phyloP scores from a whole-genome alignment of 257 asterid genomes.

The Solanum ahanhuiri region DNA sequence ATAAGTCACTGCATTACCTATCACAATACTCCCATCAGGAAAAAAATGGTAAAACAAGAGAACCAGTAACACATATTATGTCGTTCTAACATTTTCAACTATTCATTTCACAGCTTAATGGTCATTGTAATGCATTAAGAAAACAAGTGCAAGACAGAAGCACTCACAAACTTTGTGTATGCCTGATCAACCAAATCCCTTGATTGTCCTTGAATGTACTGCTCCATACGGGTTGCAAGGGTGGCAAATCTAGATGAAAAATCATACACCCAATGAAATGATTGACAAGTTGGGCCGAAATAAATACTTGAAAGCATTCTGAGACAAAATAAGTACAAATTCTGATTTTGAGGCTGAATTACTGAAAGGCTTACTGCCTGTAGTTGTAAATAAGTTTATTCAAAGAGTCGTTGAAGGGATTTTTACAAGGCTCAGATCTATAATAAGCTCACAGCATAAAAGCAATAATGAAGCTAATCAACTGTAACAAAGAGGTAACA shows the following conservation, averaged over 20 bases:
- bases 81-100: neutral
- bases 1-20: neutral
- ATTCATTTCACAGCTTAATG: neutral
- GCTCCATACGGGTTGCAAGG: conserved; percentile 99
- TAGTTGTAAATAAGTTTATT: neutral
- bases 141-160: neutral
- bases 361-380: neutral
- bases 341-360: neutral
- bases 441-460: neutral
- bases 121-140: neutral
- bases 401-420: neutral
- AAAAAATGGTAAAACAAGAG: neutral
- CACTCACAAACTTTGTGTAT: conserved; percentile 73
- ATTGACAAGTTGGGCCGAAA: neutral
- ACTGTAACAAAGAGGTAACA: neutral
- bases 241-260: conserved; percentile 55
- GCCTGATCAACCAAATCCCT: conserved; percentile 99
- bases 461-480: neutral
- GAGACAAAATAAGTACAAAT: neutral
- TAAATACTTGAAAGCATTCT: neutral
- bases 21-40: neutral
- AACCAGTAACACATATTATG: neutral
- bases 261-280: neutral
- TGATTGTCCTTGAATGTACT: conserved; percentile 93
- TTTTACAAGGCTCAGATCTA: neutral